Evolutionary conservation across 768 basidiomycete genomes (phyloP).

Genomic region (Saitozyma podzolica): DNA sequence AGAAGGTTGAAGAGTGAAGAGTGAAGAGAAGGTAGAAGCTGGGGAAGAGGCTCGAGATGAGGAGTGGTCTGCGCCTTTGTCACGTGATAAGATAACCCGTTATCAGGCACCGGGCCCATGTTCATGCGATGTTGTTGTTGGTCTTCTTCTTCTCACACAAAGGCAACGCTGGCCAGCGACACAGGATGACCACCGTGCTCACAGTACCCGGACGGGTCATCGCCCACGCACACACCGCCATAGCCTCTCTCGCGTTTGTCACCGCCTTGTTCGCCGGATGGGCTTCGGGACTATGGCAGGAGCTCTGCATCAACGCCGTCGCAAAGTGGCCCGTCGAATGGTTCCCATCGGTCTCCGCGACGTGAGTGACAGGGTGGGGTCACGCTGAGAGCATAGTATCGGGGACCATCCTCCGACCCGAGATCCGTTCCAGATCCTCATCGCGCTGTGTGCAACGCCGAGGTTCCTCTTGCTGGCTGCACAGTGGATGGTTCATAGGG

Average conservation of each 20-base stretch:
- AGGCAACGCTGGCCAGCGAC: too few species aligned
- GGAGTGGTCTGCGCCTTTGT: too few species aligned
- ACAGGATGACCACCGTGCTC: too few species aligned
- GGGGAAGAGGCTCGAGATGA: too few species aligned
- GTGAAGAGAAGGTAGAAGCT: too few species aligned
- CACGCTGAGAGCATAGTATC: constrained; percentile 58
- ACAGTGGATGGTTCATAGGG: constrained; percentile 43
- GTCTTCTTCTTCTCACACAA: too few species aligned
- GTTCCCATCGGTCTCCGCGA: constrained; percentile 74
- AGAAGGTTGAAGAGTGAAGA: too few species aligned
- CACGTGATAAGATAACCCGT: too few species aligned
- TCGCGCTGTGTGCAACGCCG: constrained; percentile 81
- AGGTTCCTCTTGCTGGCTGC: constrained; percentile 57
- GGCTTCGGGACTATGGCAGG: constrained; percentile 68
- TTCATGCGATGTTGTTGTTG: too few species aligned
- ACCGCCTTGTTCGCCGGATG: constrained; percentile 67
- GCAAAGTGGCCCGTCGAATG: constrained; percentile 78
- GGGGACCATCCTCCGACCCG: constrained; percentile 87
- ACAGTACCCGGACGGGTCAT: neutral
- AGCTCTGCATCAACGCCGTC: constrained; percentile 80
- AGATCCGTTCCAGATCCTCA: constrained; percentile 75
- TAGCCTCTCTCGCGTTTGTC: constrained; percentile 67
- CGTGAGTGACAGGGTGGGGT: constrained; percentile 18
- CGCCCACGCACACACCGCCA: constrained; percentile 59
- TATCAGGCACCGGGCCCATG: too few species aligned